Evolutionary conservation across 805 yeast genomes (phyloP), one percentile per base, ranked within the genome.

Genomic region (Hanseniaspora valbyensis): DNA sequence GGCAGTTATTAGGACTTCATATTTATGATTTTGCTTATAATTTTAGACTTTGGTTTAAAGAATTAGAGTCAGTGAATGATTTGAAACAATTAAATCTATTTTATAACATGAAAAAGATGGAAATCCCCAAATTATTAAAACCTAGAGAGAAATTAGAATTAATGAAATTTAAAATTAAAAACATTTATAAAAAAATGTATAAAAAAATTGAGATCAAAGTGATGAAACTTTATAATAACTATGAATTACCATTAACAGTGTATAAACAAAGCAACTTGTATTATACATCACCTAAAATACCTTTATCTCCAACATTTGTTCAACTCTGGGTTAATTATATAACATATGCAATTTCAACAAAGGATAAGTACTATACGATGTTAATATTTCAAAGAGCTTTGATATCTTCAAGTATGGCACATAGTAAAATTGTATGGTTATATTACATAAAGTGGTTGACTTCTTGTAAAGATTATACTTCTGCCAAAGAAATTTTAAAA

Each of bases 371-470:
- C 26, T 43, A 55, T 5, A 49, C 58, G n/a, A 57, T 62, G 46
- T 30, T 62, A 29, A 59, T 59, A 40, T 65, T 64, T 36, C 68
- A 65, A 53, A 57, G 69, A 49, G 64, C 66, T 2, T 42, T 65
- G 22, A 13, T 58, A 7, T 59, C 64, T 8, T 40, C 53, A 12
- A 44, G 43, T 34, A 49, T 64, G 14, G 64, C 64, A 1, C 63
- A 60, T 41, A 61, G 60, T 37, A 67, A 64, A 22, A 26, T 46
- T 8, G 50, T 65, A 5, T 65, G 68, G 68, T 24, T 63, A 3
- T 56, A 59, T 45, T 65, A 61, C 42, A 57, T 64, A 2, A 45
- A 54, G n/a, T 65, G 67, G 66, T 44, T 62, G 16, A 54, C 60
- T 5, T 13, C 57, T 55, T 5, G 30, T 43, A 32, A 49, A 53